phyloP scores from a whole-genome alignment of 176 grass and related monocot genomes.

The Carex cristatella region DNA sequence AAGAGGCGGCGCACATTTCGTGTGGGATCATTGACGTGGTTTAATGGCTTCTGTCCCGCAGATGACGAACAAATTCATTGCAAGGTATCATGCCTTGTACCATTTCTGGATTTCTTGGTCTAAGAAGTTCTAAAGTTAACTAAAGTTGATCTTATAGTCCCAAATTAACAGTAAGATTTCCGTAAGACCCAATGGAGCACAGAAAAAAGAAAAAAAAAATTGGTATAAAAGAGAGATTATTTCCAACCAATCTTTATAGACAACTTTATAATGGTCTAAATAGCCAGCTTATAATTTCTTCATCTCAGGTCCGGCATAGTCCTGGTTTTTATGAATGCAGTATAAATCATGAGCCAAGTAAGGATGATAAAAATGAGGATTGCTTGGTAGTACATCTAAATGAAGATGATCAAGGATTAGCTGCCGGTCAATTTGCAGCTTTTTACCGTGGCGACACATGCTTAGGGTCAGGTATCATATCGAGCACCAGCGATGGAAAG shows the following conservation, averaged over 20 bases:
- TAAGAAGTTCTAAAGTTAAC: neutral
- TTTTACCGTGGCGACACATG: conserved; percentile 57
- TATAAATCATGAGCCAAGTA: conserved; percentile 26
- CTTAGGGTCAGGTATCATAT: conserved; percentile 76
- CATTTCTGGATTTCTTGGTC: neutral
- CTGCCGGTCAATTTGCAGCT: conserved; percentile 78
- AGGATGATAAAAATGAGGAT: conserved; percentile 33
- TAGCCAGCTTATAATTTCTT: neutral
- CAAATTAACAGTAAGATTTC: neutral
- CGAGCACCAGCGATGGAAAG: conserved; percentile 60
- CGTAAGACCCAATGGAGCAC: neutral
- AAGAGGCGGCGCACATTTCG: conserved; percentile 64
- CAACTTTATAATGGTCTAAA: neutral
- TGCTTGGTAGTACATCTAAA: conserved; percentile 51
- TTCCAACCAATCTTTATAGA: neutral
- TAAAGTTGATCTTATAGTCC: neutral
- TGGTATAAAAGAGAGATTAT: neutral
- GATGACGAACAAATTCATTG: conserved; percentile 45
- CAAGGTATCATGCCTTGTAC: conserved; percentile 55
- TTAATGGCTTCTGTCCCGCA: conserved; percentile 41
- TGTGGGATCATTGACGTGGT: conserved; percentile 83
- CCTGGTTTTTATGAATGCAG: conserved; percentile 75
- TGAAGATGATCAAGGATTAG: conserved; percentile 88
- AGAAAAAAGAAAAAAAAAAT: neutral
- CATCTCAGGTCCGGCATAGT: conserved; percentile 59